Base-by-base conservation (phyloP, 176 grass and related monocot genomes). In the Oryza longistaminata region DNA sequence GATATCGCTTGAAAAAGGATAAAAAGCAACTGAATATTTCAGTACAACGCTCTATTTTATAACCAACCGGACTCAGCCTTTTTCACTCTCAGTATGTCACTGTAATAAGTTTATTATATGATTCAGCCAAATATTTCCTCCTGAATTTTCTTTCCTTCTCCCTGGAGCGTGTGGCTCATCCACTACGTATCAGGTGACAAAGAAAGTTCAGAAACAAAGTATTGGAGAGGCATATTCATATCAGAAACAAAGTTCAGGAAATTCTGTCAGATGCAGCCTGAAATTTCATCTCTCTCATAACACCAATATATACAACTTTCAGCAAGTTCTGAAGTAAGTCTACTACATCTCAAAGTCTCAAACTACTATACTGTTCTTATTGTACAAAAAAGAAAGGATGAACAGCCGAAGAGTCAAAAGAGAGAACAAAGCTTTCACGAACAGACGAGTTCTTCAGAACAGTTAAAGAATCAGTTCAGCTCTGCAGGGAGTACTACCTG, bases 341-440 rank as follows among this genome's bases (percentile, higher is more conserved):
- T 31, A 44, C 26, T 68, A 62, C 19, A 79, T 67, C 74, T 84
- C 45, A 21, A 35, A 17, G 16, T 60, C 55, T 60, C 55, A 62
- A 52, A 66, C 68, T 66, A 71, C 43, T 25, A 22, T 40, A 8
- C 39, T 40, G n/a, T 66, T 53, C 34, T 88, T 88, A 82, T 82
- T 66, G 17, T 13, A 75, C 52, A 71, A n/a, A 75, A 37, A 37
- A 37, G 6, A 22, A 39, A 33, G n/a, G 71, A 73, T 52, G 8
- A 52, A 17, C n/a, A 66, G 3, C 68, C 44, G 60, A 22, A 17
- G 11, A 52, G 8, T 60, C 43, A 43, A n/a, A 24, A 4, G 62
- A 21, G 11, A 53, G 15, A 40, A 19, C 45, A 68, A 68, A n/a
- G n/a, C 45, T 67, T 44, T 45, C 3, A 78, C 71, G 66, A 66